These are phyloP conservation scores for Dalbergia cochinchinensis DNA, from an alignment of 306 rosid species.

Conservation along the genomic window DNA sequence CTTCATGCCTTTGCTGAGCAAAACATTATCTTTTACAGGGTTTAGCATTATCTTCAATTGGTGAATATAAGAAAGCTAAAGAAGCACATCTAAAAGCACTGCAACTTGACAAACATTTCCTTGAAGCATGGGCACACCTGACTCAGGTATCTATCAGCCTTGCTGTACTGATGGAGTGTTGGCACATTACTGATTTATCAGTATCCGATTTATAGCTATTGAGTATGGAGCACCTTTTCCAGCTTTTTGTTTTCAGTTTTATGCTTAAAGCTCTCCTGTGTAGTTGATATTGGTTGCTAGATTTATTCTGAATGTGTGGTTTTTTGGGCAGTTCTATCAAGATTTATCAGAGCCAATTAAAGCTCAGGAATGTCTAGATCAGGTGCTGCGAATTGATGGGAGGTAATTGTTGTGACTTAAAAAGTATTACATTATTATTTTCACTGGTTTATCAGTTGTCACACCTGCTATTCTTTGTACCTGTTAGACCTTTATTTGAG, in stretches of 20 bases:
- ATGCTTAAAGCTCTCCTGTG: slow-evolving; percentile 10
- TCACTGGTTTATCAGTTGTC: slow-evolving; percentile 22
- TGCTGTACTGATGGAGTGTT: slow-evolving; percentile 30
- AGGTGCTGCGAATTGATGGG: slow-evolving; percentile 79
- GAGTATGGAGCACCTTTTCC: background rate
- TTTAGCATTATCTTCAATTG: slow-evolving; percentile 80
- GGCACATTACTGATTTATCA: slow-evolving; percentile 18
- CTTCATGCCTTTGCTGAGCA: slow-evolving; percentile 33
- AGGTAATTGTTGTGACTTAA: slow-evolving; percentile 64
- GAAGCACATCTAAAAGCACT: slow-evolving; percentile 85
- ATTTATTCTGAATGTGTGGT: slow-evolving; percentile 32
- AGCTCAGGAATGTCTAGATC: slow-evolving; percentile 76
- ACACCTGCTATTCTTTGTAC: slow-evolving; percentile 31
- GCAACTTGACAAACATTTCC: slow-evolving; percentile 75
- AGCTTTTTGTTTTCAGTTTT: slow-evolving; percentile 6
- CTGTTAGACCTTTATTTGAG: slow-evolving; percentile 33
- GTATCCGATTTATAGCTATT: slow-evolving; percentile 15
- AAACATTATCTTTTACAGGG: slow-evolving; percentile 62
- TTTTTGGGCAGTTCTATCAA: slow-evolving; percentile 60
- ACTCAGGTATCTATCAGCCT: slow-evolving; percentile 67
- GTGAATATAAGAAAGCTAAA: slow-evolving; percentile 82
- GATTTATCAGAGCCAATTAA: slow-evolving; percentile 68
- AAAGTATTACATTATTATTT: slow-evolving; percentile 34
- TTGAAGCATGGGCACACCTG: slow-evolving; percentile 89
- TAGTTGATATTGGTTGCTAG: slow-evolving; percentile 15